Percentiles rank a stretch among this genome's conserved stretches.
phyloP scores from a whole-genome alignment of 441 rosid genomes.

The Manihot esculenta region DNA sequence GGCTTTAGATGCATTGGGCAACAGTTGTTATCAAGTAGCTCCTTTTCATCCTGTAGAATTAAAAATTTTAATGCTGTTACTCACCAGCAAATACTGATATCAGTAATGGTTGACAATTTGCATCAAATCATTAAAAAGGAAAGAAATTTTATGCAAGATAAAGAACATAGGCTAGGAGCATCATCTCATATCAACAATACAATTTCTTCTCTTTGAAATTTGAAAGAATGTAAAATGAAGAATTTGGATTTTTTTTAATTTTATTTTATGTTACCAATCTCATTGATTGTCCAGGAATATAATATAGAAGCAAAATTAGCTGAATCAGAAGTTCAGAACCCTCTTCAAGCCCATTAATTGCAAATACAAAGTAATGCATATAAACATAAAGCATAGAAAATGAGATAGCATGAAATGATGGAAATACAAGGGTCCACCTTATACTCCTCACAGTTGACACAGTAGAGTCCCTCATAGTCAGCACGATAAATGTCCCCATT shows the following conservation, averaged over 20 bases:
- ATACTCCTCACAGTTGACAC: conserved; percentile 93
- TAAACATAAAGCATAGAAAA: background rate
- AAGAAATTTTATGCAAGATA: background rate
- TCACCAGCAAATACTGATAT: background rate
- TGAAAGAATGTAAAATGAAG: background rate
- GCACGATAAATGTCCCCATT: conserved; percentile 86
- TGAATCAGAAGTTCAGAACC: too few species aligned
- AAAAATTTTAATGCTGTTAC: conserved; percentile 4
- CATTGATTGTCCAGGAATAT: background rate
- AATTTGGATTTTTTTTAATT: too few species aligned
- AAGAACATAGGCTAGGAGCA: background rate
- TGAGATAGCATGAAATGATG: conserved; percentile 8
- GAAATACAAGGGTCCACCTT: conserved; percentile 48
- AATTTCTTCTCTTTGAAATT: background rate
- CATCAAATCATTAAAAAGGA: background rate
- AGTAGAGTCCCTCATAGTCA: conserved; percentile 90
- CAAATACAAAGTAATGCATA: background rate
- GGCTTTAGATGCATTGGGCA: conserved; percentile 89
- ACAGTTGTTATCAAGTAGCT: conserved; percentile 63
- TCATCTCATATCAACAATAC: background rate
- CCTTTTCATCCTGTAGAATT: conserved; percentile 83
- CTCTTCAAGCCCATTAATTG: background rate
- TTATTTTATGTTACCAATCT: too few species aligned
- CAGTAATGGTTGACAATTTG: background rate
- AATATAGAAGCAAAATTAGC: background rate